Evolutionary conservation across 2,329 filamentous ascomycete genomes (phyloP).

Genomic region (Aspergillus sp.): DNA sequence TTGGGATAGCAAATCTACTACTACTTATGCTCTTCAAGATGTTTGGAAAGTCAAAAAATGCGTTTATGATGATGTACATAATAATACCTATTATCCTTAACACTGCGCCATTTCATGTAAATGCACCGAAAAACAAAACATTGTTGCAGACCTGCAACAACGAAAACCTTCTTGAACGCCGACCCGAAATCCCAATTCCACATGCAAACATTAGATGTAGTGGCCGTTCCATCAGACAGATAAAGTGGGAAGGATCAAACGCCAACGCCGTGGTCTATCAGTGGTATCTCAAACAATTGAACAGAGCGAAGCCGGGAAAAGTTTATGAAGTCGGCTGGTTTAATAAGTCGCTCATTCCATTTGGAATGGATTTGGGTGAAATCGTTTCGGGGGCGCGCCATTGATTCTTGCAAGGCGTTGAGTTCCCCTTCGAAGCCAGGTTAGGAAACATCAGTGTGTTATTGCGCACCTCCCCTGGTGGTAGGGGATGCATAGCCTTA

Average conservation of each 20-base stretch:
- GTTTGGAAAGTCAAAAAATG: not conserved
- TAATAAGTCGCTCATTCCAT: constrained; percentile 23
- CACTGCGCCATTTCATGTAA: not conserved
- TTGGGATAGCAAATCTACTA: constrained; percentile 18
- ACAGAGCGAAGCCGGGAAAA: constrained; percentile 10
- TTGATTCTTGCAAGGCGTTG: constrained; percentile 12
- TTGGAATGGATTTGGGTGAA: constrained; percentile 23
- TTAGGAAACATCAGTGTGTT: constrained; percentile 37
- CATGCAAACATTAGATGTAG: not conserved
- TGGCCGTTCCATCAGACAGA: not conserved
- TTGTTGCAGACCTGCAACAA: not conserved
- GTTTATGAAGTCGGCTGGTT: constrained; percentile 13
- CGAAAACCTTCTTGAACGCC: not conserved
- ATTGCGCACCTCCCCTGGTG: constrained; percentile 34
- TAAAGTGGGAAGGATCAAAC: constrained; percentile 10
- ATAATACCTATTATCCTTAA: not conserved
- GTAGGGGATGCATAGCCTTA: constrained; percentile 38
- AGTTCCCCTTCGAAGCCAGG: constrained; percentile 18
- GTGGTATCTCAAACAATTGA: constrained; percentile 32
- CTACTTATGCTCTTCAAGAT: not conserved
- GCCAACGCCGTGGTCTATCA: constrained; percentile 30
- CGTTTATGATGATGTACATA: constrained; percentile 17
- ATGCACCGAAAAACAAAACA: not conserved
- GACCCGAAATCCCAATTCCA: not conserved
- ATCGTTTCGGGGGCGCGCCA: constrained; percentile 23